Base-by-base conservation (phyloP, 163 green algal genomes). In the Smithsoniella earleae region DNA sequence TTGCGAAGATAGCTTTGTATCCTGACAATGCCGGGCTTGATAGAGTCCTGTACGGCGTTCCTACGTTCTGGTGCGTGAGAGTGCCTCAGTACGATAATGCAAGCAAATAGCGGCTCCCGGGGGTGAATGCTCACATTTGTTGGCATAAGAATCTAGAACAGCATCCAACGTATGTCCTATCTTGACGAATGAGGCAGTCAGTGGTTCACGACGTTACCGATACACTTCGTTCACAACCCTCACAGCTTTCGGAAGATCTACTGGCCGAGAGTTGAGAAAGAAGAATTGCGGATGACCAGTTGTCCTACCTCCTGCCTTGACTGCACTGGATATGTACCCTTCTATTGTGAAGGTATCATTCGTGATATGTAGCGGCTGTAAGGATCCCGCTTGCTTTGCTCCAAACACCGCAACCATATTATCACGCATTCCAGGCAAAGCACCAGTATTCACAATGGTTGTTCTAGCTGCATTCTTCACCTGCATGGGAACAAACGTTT, bases 261-360 rank as follows among this genome's bases (percentile, higher is more conserved):
- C 85, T 2, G 94, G 94, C 3, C 94, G 82, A 10, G 88, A 87
- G 76, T 98, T 98, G 46, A 98, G 43, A 78, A 84, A 97, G 65
- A 95, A 88, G 77, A 96, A 96, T 82, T 98, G 94, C 1, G 87
- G 81, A 58, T 95, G 85, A n/a, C 82, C 78, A 38, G 83, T 80
- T 5, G 79, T 77, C 22, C 63, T 73, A 22, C 36, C 72, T 28
- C 27, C 31, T 18, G 3, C 34, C 20, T 69, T 69, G 27, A 38
- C 58, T 13, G 58, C 58, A 69, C 58, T 69, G 18, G 58, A 69
- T 43, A 69, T 16, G 4, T n/a, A 3, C 16, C 58, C 58, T 13
- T 30, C 22, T 10, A 69, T 38, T 13, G 18, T 5, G 20, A 69
- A 69, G 0, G 20, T 69, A 13, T 16, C 1, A 33, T 69, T 69